Conservation (phyloP, 73 alveolate species). For the Symbiodinium natans region DNA sequence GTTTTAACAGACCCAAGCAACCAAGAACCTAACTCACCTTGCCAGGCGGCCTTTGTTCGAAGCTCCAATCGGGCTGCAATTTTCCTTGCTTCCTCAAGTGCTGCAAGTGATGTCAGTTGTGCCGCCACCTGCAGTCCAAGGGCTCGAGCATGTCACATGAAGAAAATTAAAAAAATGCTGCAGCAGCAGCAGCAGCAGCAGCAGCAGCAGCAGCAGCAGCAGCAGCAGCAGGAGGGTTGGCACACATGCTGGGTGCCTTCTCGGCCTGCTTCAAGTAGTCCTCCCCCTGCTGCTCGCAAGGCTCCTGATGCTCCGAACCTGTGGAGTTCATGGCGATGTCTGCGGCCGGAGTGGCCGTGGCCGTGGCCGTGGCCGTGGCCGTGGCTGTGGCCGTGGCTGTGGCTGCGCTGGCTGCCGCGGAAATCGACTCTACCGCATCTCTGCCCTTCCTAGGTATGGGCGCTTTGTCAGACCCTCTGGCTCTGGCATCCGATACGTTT, state of each 20-base stretch:
- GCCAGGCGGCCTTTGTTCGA: not conserved
- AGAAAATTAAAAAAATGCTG: too few species aligned
- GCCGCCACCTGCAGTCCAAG: not conserved
- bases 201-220: not conserved
- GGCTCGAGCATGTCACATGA: not conserved
- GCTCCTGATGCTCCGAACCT: too few species aligned
- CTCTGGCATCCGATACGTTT: not conserved
- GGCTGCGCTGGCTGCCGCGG: not conserved
- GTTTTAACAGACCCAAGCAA: too few species aligned
- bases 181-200: not conserved
- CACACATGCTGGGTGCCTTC: not conserved
- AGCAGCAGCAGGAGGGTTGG: too few species aligned
- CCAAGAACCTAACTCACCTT: not conserved
- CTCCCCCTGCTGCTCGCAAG: not conserved
- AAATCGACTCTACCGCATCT: not conserved
- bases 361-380: not conserved
- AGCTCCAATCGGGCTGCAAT: conserved; percentile 1
- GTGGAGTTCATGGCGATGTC: too few species aligned
- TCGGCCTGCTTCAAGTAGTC: not conserved
- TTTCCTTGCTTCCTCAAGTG: not conserved
- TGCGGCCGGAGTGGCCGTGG: not conserved
- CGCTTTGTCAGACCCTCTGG: not conserved
- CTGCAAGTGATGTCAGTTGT: not conserved
- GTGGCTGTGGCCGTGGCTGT: not conserved
- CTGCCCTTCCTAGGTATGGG: not conserved